Percentiles rank a stretch among this genome's conserved stretches.
These are phyloP conservation scores for Tirmania nivea DNA, from an alignment of 495 filamentous ascomycete species.

Conservation along the genomic window DNA sequence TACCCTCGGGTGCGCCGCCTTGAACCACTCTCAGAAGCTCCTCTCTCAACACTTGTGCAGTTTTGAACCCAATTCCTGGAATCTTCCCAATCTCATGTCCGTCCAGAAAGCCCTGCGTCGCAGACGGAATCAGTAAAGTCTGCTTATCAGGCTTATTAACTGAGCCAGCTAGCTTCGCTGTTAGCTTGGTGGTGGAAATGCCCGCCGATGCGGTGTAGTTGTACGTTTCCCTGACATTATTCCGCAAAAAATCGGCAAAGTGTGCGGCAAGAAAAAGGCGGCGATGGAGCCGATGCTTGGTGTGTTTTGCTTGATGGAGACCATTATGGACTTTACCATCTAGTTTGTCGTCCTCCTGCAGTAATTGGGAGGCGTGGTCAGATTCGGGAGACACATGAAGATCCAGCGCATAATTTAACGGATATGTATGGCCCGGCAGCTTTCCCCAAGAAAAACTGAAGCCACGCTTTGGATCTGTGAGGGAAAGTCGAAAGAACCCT, in stretches of 20 bases:
- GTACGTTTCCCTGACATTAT: conserved; percentile 48
- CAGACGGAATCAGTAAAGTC: conserved; percentile 55
- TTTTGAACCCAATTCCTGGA: conserved; percentile 65
- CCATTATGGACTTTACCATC: no score
- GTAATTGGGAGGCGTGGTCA: background rate
- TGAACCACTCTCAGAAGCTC: conserved; percentile 28
- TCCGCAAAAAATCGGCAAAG: conserved; percentile 47
- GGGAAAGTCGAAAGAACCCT: conserved; percentile 63
- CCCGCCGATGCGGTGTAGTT: conserved; percentile 78
- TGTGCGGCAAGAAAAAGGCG: conserved; percentile 51
- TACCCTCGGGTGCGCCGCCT: conserved; percentile 19
- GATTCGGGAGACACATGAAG: background rate
- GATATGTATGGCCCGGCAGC: conserved; percentile 37
- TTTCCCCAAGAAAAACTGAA: conserved; percentile 53
- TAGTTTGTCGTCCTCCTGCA: background rate
- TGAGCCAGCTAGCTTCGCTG: conserved; percentile 68
- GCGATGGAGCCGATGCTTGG: conserved; percentile 21
- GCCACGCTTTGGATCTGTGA: conserved; percentile 51
- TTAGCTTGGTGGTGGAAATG: conserved; percentile 61
- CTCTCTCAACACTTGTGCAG: conserved; percentile 44
- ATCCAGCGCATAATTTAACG: conserved; percentile 9
- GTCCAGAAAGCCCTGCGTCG: conserved; percentile 44
- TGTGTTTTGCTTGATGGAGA: no score
- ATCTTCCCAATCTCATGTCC: conserved; percentile 55
- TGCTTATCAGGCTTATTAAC: conserved; percentile 69